phyloP scores from a whole-genome alignment of 306 rosid species.

The Casuarina cunninghamiana region DNA sequence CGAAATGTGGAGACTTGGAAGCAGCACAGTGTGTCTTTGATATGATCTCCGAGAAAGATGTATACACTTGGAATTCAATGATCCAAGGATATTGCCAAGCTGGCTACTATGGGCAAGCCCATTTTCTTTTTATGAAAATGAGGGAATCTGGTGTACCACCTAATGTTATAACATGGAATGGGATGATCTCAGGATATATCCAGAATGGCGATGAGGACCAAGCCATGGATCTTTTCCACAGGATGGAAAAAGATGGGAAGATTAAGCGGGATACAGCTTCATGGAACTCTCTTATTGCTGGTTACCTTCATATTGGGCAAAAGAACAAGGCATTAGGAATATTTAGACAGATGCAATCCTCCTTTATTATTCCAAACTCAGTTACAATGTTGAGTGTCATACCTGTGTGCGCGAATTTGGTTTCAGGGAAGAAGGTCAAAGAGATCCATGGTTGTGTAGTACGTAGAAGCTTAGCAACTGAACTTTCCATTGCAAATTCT shows the following conservation, averaged over 20 bases:
- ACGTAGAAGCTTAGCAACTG: constrained; percentile 63
- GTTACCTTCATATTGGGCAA: constrained; percentile 68
- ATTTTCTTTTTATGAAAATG: constrained; percentile 75
- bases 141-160: constrained; percentile 74
- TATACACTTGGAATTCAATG: constrained; percentile 90
- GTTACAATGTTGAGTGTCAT: constrained; percentile 78
- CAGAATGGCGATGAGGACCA: constrained; percentile 76
- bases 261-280: constrained; percentile 72
- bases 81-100: constrained; percentile 89
- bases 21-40: constrained; percentile 68
- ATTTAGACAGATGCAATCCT: constrained; percentile 80
- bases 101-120: constrained; percentile 87
- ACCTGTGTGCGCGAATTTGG: constrained; percentile 70
- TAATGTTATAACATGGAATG: constrained; percentile 79
- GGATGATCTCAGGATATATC: constrained; percentile 84
- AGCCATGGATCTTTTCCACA: constrained; percentile 76
- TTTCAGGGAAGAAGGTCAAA: constrained; percentile 61
- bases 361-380: constrained; percentile 51
- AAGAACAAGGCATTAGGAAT: constrained; percentile 70
- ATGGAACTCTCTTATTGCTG: constrained; percentile 86
- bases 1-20: constrained; percentile 79
- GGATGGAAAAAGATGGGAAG: constrained; percentile 76
- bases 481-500: constrained; percentile 59
- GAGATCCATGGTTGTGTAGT: constrained; percentile 81
- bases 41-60: constrained; percentile 63